Conservation (phyloP, 495 filamentous ascomycete genomes). For the Geopyxis carbonaria region DNA sequence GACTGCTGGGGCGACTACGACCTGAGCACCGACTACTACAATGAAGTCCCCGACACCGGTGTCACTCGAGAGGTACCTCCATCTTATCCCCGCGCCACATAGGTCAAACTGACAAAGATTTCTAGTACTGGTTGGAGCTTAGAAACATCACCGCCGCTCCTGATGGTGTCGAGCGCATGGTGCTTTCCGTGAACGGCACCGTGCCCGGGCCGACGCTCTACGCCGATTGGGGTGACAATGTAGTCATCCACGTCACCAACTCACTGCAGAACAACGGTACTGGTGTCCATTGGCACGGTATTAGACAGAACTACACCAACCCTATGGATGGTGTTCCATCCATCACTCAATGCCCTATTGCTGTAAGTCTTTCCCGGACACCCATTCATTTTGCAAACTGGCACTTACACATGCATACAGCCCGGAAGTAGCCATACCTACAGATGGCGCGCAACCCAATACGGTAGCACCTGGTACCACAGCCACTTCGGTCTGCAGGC, state of each 20-base stretch:
- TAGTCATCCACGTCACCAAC: neutral
- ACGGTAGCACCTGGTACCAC: conserved; percentile 42
- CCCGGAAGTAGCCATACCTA: conserved; percentile 34
- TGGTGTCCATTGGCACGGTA: conserved; percentile 41
- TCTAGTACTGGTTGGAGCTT: conserved; percentile 30
- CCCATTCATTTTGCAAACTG: too few relatives aligned
- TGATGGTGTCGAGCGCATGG: conserved; percentile 33
- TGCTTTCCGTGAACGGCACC: conserved; percentile 38
- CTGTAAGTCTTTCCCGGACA: too few relatives aligned
- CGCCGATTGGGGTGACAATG: conserved; percentile 15
- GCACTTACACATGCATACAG: too few relatives aligned
- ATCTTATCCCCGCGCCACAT: neutral
- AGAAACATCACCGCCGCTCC: conserved; percentile 30
- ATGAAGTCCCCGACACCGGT: conserved; percentile 31
- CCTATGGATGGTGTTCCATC: conserved; percentile 43
- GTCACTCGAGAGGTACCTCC: conserved; percentile 27
- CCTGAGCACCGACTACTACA: conserved; percentile 40
- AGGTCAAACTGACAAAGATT: neutral
- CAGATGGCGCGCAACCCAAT: conserved; percentile 35
- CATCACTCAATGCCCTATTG: conserved; percentile 52
- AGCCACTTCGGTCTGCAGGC: conserved; percentile 39
- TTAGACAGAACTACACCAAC: conserved; percentile 46
- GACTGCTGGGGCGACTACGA: too few relatives aligned
- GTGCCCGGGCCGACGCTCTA: conserved; percentile 39
- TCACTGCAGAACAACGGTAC: neutral